Conservation (phyloP, 2,329 filamentous ascomycete genomes). For the Pyricularia grisea region DNA sequence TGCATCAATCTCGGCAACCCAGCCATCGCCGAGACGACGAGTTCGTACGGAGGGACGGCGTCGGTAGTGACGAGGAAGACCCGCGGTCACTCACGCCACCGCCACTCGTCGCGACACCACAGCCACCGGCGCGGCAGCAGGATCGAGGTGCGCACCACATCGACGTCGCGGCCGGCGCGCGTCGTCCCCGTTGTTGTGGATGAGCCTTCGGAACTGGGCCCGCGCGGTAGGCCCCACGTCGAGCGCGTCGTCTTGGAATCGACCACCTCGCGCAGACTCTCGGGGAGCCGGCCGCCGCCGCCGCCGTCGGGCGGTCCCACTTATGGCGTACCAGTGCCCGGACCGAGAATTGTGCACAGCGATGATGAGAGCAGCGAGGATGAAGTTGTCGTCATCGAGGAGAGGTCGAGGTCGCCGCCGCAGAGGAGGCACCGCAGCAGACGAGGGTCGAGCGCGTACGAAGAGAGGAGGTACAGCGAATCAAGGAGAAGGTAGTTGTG, state of each 20-base stretch:
- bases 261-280: constrained; percentile 8
- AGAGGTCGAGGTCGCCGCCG: constrained; percentile 17
- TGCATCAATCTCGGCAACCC: constrained; percentile 20
- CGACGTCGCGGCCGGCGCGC: constrained; percentile 4
- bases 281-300: constrained; percentile 9
- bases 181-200: constrained; percentile 15
- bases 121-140: constrained; percentile 12
- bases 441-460: constrained; percentile 15
- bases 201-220: constrained; percentile 8
- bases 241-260: constrained; percentile 20
- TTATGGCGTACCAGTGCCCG: constrained; percentile 1
- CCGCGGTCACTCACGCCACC: constrained; percentile 12
- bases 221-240: constrained; percentile 7
- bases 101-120: constrained; percentile 7
- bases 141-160: constrained; percentile 17
- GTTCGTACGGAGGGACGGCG: constrained; percentile 12
- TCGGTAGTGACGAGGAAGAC: constrained; percentile 15
- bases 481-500: constrained; percentile 3
- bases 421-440: constrained; percentile 13
- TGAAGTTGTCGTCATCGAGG: constrained; percentile 25
- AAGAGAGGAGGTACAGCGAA: constrained; percentile 19
- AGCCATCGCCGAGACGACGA: constrained; percentile 7
- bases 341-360: constrained; percentile 11
- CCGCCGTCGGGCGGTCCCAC: background rate
- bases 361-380: constrained; percentile 14